phyloP scores from a whole-genome alignment of 164 flowering plant genomes.

The Tetrastigma voinierianum region DNA sequence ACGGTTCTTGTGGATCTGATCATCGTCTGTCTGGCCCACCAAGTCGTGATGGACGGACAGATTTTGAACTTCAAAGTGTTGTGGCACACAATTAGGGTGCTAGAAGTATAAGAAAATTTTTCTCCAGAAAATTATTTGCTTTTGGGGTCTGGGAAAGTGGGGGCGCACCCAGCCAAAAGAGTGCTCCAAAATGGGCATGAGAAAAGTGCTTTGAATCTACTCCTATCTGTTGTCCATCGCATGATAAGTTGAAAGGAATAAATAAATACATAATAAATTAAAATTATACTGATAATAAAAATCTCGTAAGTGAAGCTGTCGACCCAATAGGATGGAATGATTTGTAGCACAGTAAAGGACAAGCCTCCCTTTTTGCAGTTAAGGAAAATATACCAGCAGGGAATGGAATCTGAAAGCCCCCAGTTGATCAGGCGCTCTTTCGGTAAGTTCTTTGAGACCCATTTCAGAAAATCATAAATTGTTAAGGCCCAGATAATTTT shows the following conservation, averaged over 20 bases:
- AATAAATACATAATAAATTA: background rate
- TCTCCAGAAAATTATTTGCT: background rate
- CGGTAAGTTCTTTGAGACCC: constrained; percentile 23
- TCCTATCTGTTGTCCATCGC: background rate
- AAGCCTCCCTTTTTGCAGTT: too few relatives aligned
- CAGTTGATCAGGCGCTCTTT: constrained; percentile 24
- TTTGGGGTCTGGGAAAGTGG: background rate
- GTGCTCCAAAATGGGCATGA: background rate
- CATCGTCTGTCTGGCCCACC: too few relatives aligned
- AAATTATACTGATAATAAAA: background rate
- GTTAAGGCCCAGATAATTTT: constrained; percentile 14
- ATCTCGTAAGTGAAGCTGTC: background rate
- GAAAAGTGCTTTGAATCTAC: constrained; percentile 2
- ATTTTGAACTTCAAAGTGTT: too few relatives aligned
- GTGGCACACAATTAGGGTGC: background rate
- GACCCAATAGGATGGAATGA: background rate
- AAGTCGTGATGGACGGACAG: too few relatives aligned
- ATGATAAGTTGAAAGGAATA: background rate
- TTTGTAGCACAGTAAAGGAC: background rate
- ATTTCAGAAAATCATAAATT: constrained; percentile 4
- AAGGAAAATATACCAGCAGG: background rate
- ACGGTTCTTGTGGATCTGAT: too few relatives aligned
- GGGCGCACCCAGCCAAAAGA: background rate
- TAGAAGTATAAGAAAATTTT: background rate
- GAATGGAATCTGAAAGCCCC: constrained; percentile 4